phyloP scores from a whole-genome alignment of 768 basidiomycete genomes.

The Amylocystis lapponica region DNA sequence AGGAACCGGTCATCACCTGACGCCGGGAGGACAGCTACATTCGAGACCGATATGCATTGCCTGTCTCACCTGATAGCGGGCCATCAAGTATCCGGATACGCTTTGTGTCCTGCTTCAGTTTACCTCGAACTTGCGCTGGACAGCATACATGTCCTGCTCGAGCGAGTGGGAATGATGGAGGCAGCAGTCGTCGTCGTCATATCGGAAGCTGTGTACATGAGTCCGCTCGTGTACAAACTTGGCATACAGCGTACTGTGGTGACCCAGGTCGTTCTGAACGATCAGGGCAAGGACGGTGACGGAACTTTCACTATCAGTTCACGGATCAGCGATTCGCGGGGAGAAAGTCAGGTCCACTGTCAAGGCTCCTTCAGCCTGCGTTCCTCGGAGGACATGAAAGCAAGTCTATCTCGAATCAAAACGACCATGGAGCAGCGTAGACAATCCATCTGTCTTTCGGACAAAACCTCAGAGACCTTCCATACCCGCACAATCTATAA shows the following conservation, averaged over 20 bases:
- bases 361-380: constrained; percentile 39
- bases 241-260: constrained; percentile 29
- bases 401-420: constrained; percentile 27
- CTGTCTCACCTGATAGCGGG: constrained; percentile 45
- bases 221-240: constrained; percentile 46
- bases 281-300: constrained; percentile 16
- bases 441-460: constrained; percentile 19
- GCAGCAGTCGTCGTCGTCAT: constrained; percentile 35
- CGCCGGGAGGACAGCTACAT: constrained; percentile 35
- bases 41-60: constrained; percentile 45
- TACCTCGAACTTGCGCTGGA: constrained; percentile 54
- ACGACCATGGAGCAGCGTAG: constrained; percentile 32
- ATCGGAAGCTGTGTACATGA: constrained; percentile 40
- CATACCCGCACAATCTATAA: constrained; percentile 55
- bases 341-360: constrained; percentile 29
- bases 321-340: constrained; percentile 12
- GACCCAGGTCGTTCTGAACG: constrained; percentile 31
- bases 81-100: constrained; percentile 47
- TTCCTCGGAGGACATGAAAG: constrained; percentile 22
- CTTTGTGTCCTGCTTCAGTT: constrained; percentile 56
- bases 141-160: constrained; percentile 34
- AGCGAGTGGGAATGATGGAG: constrained; percentile 21
- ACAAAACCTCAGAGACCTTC: constrained; percentile 37
- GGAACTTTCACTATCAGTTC: constrained; percentile 47
- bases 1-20: constrained; percentile 4